Conservation (phyloP, 1,284 basidiomycete genomes). For the Peniophora sp. region DNA sequence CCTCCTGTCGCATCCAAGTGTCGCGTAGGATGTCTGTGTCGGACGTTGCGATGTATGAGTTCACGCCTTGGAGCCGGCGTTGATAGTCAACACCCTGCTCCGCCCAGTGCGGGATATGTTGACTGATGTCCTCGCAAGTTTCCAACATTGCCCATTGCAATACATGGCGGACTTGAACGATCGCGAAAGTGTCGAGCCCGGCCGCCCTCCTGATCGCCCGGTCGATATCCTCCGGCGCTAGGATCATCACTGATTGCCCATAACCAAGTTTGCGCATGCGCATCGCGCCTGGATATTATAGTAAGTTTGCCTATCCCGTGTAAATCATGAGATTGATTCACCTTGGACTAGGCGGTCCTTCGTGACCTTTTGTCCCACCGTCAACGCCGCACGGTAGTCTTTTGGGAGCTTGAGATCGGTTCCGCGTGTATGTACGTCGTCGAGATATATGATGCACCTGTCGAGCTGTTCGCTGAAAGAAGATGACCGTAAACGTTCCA, state of each 20-base stretch:
- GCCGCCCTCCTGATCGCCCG: slow-evolving; percentile 25
- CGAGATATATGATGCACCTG: slow-evolving; percentile 43
- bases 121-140: slow-evolving; percentile 35
- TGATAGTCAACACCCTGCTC: slow-evolving; percentile 38
- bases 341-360: slow-evolving; percentile 51
- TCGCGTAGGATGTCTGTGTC: slow-evolving; percentile 12
- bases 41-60: not conserved
- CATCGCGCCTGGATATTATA: slow-evolving; percentile 31
- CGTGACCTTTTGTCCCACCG: slow-evolving; percentile 43
- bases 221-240: slow-evolving; percentile 40
- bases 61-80: slow-evolving; percentile 20
- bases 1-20: slow-evolving; percentile 32
- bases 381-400: slow-evolving; percentile 39
- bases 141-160: slow-evolving; percentile 38
- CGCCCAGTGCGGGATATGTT: slow-evolving; percentile 34
- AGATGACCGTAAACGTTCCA: slow-evolving; percentile 34
- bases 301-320: not conserved
- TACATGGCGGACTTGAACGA: slow-evolving; percentile 25
- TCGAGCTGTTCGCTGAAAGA: slow-evolving; percentile 33
- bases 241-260: slow-evolving; percentile 42
- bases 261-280: slow-evolving; percentile 42
- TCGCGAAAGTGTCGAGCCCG: slow-evolving; percentile 5
- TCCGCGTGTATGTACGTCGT: slow-evolving; percentile 51
- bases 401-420: slow-evolving; percentile 45
- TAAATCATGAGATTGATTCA: slow-evolving; percentile 9